phyloP scores from a whole-genome alignment of 257 asterid genomes.

The Striga asiatica region DNA sequence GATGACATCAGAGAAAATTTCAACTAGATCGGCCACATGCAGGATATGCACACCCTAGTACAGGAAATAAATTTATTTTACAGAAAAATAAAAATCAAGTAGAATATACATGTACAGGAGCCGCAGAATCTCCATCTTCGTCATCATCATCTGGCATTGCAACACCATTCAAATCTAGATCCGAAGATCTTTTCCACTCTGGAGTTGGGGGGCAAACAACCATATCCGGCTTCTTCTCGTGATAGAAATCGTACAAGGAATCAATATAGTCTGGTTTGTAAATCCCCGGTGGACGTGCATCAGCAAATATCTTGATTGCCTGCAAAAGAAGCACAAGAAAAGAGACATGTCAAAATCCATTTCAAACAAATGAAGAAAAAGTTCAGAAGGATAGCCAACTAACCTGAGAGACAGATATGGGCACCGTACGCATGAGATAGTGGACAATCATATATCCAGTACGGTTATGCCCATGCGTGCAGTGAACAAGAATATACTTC shows the following conservation, averaged over 20 bases:
- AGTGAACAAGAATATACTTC: conserved; percentile 79
- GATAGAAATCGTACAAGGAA: conserved; percentile 75
- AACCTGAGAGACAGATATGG: conserved; percentile 79
- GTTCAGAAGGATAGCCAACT: conserved; percentile 21
- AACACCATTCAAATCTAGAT: conserved; percentile 91
- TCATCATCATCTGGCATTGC: conserved; percentile 92
- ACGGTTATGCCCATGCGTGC: conserved; percentile 99
- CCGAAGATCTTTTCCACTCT: conserved; percentile 89
- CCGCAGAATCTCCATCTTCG: conserved; percentile 65
- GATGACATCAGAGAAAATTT: not conserved
- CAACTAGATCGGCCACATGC: not conserved
- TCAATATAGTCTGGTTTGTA: conserved; percentile 89
- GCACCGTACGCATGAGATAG: conserved; percentile 77
- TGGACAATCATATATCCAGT: conserved; percentile 95
- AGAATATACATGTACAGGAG: conserved; percentile 42
- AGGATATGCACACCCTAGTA: conserved; percentile 2
- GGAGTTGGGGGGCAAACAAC: conserved; percentile 83
- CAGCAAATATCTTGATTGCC: conserved; percentile 80
- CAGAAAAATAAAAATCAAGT: not conserved
- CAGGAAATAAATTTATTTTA: not conserved
- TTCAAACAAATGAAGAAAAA: not conserved
- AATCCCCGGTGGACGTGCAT: conserved; percentile 96
- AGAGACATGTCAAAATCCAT: conserved; percentile 7
- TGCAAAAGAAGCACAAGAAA: conserved; percentile 20
- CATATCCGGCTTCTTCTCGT: conserved; percentile 76